Evolutionary conservation across 768 basidiomycete genomes (phyloP).

Genomic region (Amanita muscaria): DNA sequence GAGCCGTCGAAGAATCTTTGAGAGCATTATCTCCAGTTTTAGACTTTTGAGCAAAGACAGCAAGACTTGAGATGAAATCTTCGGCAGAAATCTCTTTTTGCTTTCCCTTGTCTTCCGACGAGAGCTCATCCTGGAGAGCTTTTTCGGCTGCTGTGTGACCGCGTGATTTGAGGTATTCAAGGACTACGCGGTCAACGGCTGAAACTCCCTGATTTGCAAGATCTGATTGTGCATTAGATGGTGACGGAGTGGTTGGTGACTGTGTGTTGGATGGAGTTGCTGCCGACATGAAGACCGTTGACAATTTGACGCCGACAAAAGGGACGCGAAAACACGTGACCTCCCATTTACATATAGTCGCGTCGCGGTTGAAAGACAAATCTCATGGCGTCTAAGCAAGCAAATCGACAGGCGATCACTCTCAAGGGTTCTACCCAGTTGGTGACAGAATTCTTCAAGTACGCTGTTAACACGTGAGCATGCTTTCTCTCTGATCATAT

Average conservation of each 20-base stretch:
- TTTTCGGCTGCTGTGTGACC: conserved; percentile 42
- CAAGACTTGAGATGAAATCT: conserved; percentile 46
- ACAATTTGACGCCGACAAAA: conserved; percentile 3
- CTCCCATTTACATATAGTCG: conserved; percentile 16
- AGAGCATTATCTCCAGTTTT: conserved; percentile 62
- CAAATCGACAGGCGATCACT: conserved; percentile 71
- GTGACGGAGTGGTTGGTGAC: conserved; percentile 39
- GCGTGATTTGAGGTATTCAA: conserved; percentile 41
- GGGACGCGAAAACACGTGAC: conserved; percentile 21
- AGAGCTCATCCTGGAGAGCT: conserved; percentile 35
- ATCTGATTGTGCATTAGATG: conserved; percentile 32
- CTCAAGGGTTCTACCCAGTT: conserved; percentile 91
- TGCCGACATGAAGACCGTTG: conserved; percentile 14
- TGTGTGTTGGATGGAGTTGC: conserved; percentile 36
- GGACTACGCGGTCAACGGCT: conserved; percentile 33
- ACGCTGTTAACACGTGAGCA: conserved; percentile 91
- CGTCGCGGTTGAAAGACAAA: conserved; percentile 12
- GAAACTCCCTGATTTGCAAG: conserved; percentile 22
- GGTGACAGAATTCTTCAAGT: conserved; percentile 99
- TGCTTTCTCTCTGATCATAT: neutral
- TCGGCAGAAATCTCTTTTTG: conserved; percentile 34
- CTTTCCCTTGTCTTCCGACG: conserved; percentile 38
- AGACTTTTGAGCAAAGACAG: conserved; percentile 63
- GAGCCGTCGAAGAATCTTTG: conserved; percentile 55
- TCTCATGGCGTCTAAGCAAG: conserved; percentile 38